phyloP scores from a whole-genome alignment of 1,284 basidiomycete species.

The Peniophora sp. region DNA sequence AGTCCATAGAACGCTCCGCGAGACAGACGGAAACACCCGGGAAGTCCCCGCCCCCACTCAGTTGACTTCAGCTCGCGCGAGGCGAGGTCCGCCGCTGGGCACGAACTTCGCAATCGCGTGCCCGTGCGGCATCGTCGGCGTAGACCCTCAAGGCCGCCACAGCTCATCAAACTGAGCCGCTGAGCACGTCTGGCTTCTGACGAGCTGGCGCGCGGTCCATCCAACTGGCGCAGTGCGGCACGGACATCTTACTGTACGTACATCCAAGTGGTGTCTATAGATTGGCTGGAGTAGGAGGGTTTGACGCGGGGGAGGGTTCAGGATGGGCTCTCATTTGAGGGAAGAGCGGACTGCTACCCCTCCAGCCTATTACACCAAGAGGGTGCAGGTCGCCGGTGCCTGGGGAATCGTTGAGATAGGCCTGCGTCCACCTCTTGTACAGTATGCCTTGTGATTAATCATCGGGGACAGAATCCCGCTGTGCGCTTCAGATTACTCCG shows the following conservation, averaged over 20 bases:
- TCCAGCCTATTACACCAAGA: too few species aligned
- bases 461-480: too few species aligned
- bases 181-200: neutral
- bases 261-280: slow-evolving; percentile 12
- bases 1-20: slow-evolving; percentile 55
- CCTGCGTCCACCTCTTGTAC: too few species aligned
- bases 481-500: too few species aligned
- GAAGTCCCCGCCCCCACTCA: slow-evolving; percentile 77
- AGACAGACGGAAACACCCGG: slow-evolving; percentile 65
- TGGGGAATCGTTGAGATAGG: too few species aligned
- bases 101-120: slow-evolving; percentile 95
- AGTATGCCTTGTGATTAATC: too few species aligned
- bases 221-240: slow-evolving; percentile 7
- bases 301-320: too few species aligned
- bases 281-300: neutral
- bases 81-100: slow-evolving; percentile 86
- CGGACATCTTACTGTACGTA: slow-evolving; percentile 11
- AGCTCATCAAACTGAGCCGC: slow-evolving; percentile 12
- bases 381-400: too few species aligned
- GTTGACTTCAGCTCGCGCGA: slow-evolving; percentile 71
- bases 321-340: too few species aligned
- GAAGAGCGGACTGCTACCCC: too few species aligned
- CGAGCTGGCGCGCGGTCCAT: slow-evolving; percentile 5
- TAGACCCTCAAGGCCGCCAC: neutral
- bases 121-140: slow-evolving; percentile 7